Evolutionary conservation across 1,284 basidiomycete species (phyloP), one percentile per base, ranked within the genome.

Genomic region (Neolentinus lepideus): DNA sequence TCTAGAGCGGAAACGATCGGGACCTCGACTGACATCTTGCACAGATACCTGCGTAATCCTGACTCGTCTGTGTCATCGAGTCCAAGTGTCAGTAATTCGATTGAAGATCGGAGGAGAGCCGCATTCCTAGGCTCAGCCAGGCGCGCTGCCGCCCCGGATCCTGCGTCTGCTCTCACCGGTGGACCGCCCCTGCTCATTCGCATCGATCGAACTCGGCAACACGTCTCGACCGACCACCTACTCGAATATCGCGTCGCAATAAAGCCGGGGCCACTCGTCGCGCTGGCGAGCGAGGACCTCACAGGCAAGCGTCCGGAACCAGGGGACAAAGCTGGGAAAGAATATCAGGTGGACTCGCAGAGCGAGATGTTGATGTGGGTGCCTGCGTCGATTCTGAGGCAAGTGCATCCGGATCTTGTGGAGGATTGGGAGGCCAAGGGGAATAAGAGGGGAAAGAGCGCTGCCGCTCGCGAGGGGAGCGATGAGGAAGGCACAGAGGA

Each of bases 181-280:
- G 19, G 38, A 43, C 38, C 58, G 69, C 54, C 67, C 1, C 62
- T 76, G 29, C 64, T 71, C 31, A 54, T 60, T 46, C 67, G 68
- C 57, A 71, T 75, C 33, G 63, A 66, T n/a, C 58, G 63, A 1
- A 60, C 57, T 11, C 70, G 75, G 2, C 57, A 65, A 14, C 73
- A 75, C 57, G 63, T 70, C 4, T 73, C 72, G 3, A 78, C 76
- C 1, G 76, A 77, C 59, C 52, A 61, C 8, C 52, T 75, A n/a
- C 63, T 71, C 25, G 76, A 79, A 60, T 77, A 76, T 58, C 68
- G 70, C 14, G 63, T 79, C 12, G 72, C 74, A 58, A 56, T 79
- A 4, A 69, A 65, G 47, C 76, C 76, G 2, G 57, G 61, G 3
- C 72, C 75, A 57, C 62, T 80, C 3, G 71, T 76, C 12, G 57